These are phyloP conservation scores for Phytophthora fragariae DNA, from an alignment of 352 stramenopile genomes.

Conservation along the genomic window DNA sequence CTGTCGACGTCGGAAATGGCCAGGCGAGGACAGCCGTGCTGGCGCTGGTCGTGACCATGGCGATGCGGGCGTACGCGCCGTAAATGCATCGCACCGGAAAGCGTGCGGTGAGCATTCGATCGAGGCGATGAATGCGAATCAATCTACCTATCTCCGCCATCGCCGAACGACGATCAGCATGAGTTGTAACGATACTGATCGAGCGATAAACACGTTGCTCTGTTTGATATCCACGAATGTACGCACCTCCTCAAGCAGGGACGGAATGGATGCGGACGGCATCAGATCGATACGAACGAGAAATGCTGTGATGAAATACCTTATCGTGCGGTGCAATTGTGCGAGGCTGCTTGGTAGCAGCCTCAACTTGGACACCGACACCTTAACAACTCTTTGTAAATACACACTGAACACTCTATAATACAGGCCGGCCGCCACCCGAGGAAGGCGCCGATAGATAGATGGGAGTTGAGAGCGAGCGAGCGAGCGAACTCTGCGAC, in stretches of 20 bases:
- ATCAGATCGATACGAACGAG: background rate
- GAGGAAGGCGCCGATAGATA: slow-evolving; percentile 43
- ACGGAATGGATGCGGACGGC: background rate
- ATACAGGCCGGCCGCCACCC: slow-evolving; percentile 35
- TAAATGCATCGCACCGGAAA: slow-evolving; percentile 19
- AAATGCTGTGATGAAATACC: slow-evolving; percentile 29
- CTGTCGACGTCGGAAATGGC: background rate
- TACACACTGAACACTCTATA: slow-evolving; percentile 46
- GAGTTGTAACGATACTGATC: slow-evolving; percentile 14
- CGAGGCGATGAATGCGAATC: slow-evolving; percentile 8
- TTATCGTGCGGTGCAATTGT: slow-evolving; percentile 41
- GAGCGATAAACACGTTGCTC: slow-evolving; percentile 11
- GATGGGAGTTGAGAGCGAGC: slow-evolving; percentile 8
- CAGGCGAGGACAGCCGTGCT: background rate
- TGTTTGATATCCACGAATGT: slow-evolving; percentile 1
- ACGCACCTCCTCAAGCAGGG: background rate
- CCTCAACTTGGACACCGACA: slow-evolving; percentile 24
- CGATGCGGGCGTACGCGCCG: background rate
- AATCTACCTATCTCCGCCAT: background rate
- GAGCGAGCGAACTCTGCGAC: background rate
- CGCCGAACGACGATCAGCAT: slow-evolving; percentile 13
- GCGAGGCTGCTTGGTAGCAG: slow-evolving; percentile 3
- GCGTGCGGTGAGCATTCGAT: slow-evolving; percentile 21
- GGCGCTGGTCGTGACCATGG: slow-evolving; percentile 1
- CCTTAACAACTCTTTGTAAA: slow-evolving; percentile 40